Evolutionary conservation across 257 asterid genomes (phyloP).

Genomic region (Penstemon davidsonii): DNA sequence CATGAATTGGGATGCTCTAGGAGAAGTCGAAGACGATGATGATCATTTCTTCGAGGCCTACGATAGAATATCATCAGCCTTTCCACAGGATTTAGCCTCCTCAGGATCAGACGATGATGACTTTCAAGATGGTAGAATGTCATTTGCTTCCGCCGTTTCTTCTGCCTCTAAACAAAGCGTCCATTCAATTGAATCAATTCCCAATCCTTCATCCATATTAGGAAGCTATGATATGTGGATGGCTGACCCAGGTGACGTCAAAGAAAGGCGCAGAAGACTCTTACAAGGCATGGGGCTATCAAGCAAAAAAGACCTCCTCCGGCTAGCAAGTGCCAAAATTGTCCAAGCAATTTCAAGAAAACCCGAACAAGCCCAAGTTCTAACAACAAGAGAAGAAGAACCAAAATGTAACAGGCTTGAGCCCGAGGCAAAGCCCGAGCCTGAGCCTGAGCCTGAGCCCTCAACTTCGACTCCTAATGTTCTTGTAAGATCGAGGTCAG

Average conservation of each 20-base stretch:
- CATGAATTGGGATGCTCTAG: conserved; percentile 83
- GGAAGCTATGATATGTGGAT: conserved; percentile 80
- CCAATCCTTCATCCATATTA: conserved; percentile 30
- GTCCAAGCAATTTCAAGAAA: conserved; percentile 41
- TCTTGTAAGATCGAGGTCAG: conserved; percentile 83
- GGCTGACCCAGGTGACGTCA: conserved; percentile 86
- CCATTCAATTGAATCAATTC: conserved; percentile 24
- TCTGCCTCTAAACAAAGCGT: conserved; percentile 39
- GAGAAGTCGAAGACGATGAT: conserved; percentile 76
- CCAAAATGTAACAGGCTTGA: conserved; percentile 22
- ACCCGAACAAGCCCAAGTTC: conserved; percentile 7
- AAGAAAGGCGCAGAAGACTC: conserved; percentile 78
- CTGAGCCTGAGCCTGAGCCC: conserved; percentile 14
- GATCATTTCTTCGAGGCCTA: conserved; percentile 72
- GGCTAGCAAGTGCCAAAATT: conserved; percentile 49
- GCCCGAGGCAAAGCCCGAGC: background rate
- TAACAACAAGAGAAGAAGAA: conserved; percentile 30
- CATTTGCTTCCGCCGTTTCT: conserved; percentile 63
- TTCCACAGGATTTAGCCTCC: conserved; percentile 48
- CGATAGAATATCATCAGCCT: conserved; percentile 58
- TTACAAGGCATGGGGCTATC: conserved; percentile 89
- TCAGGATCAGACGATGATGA: conserved; percentile 60
- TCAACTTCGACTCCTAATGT: conserved; percentile 33
- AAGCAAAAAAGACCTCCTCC: conserved; percentile 66
- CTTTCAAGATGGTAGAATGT: conserved; percentile 75